These are phyloP conservation scores for Cryphonectria carpinicola DNA, from an alignment of 2,329 filamentous ascomycete genomes.

Conservation along the genomic window DNA sequence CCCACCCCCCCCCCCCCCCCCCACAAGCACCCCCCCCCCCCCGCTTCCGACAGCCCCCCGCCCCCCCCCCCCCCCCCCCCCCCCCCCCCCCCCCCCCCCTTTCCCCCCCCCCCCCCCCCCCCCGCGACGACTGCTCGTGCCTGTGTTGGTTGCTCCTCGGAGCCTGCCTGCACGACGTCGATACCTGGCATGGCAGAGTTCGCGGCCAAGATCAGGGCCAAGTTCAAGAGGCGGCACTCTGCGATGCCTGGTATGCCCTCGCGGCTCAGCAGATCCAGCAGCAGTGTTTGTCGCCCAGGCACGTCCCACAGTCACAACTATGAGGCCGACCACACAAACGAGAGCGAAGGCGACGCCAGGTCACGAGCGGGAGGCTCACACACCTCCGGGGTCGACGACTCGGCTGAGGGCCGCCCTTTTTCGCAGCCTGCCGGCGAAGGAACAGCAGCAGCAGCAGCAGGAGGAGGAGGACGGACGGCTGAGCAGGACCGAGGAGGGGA, in stretches of 20 bases:
- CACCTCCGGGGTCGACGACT: constrained; percentile 21
- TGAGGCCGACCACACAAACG: constrained; percentile 15
- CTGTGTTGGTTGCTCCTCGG: background rate
- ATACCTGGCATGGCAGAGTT: constrained; percentile 49
- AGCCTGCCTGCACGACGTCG: background rate
- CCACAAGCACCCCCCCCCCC: too few species aligned
- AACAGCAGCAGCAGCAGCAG: background rate
- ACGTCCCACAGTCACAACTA: constrained; percentile 20
- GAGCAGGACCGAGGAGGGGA: background rate
- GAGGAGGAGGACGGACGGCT: background rate
- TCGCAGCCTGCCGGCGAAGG: background rate
- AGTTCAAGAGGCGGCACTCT: constrained; percentile 50
- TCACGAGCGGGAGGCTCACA: constrained; percentile 21
- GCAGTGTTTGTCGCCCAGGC: constrained; percentile 33
- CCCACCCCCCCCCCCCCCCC: too few species aligned
- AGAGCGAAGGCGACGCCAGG: constrained; percentile 11
- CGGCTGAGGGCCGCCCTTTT: background rate
- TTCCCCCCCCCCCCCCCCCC: too few species aligned
- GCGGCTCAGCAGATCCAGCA: constrained; percentile 40
- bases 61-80: too few species aligned
- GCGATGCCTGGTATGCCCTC: constrained; percentile 39
- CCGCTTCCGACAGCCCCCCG: too few species aligned
- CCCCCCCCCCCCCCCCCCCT: too few species aligned
- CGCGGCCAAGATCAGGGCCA: constrained; percentile 52
- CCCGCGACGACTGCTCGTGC: background rate